Evolutionary conservation across 352 stramenopile species (phyloP), one percentile per base, ranked within the genome.

Genomic region (Phytophthora citrophthora): DNA sequence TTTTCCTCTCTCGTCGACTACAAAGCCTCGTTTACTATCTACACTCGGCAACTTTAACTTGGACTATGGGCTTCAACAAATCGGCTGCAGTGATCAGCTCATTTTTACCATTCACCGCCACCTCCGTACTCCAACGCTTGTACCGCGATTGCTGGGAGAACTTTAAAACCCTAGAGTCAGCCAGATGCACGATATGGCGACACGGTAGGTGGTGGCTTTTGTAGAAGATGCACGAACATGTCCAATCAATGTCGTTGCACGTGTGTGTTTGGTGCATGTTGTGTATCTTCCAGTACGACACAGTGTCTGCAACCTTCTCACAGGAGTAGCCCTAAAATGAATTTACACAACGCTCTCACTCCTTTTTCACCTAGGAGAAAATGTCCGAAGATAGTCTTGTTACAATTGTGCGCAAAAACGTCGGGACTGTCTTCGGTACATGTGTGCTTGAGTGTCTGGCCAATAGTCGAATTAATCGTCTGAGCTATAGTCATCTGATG

Each of bases 221-320:
- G 34, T 41, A 48, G 13, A 61, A 61, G 2, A 54, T 5, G 12
- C 43, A 54, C 6, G 29, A 36, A 15, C 43, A 61, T 13, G 54
- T 54, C 54, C 54, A 61, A 2, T 61, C 31, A 1, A 41, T 2
- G 6, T 54, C 44, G 38, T 18, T n/a, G 15, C 12, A 41, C 9
- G 7, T 5, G 16, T 26, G 18, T 46, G 2, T 7, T 16, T 47
- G 0, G 9, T 38, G n/a, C 29, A 46, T 12, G 1, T 12, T 12
- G n/a, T 38, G 6, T 23, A 61, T n/a, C 23, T 62, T 62, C 54
- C 44, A 62, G 9, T 2, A 9, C 13, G 54, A 54, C 41, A 48
- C 13, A 40, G 7, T 34, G 7, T 12, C 31, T 26, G 71, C 16
- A 44, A 56, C 70, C 74, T 23, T 57, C 29, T 43, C 66, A 68